A percentile compares a stretch with the other conserved stretches of the same genome.
Evolutionary conservation across 352 stramenopile species (phyloP).

Genomic region (Pythium utonaiense): DNA sequence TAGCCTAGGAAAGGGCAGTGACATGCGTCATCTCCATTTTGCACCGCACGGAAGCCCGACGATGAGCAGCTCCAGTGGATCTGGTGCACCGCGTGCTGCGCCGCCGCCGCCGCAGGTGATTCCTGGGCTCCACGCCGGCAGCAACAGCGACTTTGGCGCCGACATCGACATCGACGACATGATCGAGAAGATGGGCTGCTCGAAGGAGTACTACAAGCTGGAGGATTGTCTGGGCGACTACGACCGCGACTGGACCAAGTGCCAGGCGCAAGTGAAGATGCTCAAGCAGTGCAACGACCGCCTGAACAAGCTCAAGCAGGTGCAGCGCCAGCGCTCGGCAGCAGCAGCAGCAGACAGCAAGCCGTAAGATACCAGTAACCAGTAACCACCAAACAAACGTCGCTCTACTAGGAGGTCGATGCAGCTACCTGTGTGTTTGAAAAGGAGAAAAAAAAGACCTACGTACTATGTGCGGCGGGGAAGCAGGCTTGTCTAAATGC

Average conservation of each 20-base stretch:
- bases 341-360: no score
- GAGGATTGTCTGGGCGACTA: constrained; percentile 81
- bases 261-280: constrained; percentile 73
- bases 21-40: background rate
- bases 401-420: background rate
- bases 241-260: constrained; percentile 86
- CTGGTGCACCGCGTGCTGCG: background rate
- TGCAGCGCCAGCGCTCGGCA: constrained; percentile 21
- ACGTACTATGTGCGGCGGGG: constrained; percentile 4
- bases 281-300: constrained; percentile 78
- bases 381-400: no score
- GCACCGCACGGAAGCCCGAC: background rate
- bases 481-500: constrained; percentile 26
- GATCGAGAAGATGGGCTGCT: constrained; percentile 82
- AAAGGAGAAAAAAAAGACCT: no score
- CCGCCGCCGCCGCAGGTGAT: constrained; percentile 31
- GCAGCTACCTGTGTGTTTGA: background rate
- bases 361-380: background rate
- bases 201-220: constrained; percentile 83
- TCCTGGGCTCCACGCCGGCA: constrained; percentile 64
- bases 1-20: background rate
- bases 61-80: constrained; percentile 7
- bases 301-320: constrained; percentile 49
- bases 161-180: constrained; percentile 82
- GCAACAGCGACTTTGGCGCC: constrained; percentile 76